Conservation (phyloP, 78 protist genomes). For the Dictyostelium firmibasis region DNA sequence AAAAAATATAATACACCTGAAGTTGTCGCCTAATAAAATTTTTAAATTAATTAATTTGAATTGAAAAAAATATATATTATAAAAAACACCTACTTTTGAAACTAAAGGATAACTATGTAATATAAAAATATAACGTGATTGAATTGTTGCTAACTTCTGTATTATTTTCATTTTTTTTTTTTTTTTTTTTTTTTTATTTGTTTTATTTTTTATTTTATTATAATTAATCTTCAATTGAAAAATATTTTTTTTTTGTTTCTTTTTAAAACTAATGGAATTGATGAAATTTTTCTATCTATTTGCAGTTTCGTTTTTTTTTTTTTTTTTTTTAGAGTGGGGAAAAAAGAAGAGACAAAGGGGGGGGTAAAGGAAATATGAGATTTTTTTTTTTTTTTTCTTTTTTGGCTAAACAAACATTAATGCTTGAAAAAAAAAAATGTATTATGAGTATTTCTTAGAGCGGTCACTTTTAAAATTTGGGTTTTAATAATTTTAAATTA, state of each 20-base stretch:
- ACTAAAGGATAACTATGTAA: constrained; percentile 28
- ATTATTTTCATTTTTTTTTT: too few species aligned
- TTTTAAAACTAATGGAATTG: background rate
- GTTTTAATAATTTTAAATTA: too few species aligned
- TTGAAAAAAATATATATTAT: background rate
- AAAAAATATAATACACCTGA: constrained; percentile 52
- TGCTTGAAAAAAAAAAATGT: background rate
- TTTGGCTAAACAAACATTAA: background rate
- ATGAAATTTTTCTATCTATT: too few species aligned
- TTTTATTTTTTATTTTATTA: too few species aligned
- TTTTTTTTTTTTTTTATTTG: too few species aligned
- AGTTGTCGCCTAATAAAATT: constrained; percentile 24
- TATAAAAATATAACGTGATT: constrained; percentile 10
- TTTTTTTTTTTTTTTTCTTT: too few species aligned
- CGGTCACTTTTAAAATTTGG: background rate
- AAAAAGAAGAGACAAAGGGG: too few species aligned
- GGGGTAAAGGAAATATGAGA: background rate
- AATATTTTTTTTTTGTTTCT: too few species aligned
- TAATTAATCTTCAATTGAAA: too few species aligned
- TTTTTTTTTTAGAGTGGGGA: background rate
- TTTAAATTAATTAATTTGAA: background rate
- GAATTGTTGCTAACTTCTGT: too few species aligned
- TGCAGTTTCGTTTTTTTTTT: background rate
- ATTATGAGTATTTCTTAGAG: background rate
- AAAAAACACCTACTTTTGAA: background rate